A percentile compares a stretch with the other conserved stretches of the same genome.
These are phyloP conservation scores for Trypanosoma platydactyli DNA, from an alignment of 208 protist species.

Conservation along the genomic window DNA sequence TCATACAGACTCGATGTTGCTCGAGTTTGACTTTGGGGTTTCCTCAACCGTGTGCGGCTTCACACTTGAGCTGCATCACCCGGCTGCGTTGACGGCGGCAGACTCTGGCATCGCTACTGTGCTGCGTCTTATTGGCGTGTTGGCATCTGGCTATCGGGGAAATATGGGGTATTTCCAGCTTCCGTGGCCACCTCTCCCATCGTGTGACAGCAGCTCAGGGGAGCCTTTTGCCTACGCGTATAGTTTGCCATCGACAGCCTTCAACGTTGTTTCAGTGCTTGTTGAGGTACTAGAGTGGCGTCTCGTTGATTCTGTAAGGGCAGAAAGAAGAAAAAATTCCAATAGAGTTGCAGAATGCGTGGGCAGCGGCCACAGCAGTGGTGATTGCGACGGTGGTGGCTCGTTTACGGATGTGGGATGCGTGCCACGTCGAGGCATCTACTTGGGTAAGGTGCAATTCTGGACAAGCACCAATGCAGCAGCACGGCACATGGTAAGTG, in stretches of 20 bases:
- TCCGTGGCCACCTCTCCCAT: constrained; percentile 28
- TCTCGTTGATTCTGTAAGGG: neutral
- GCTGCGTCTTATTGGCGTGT: constrained; percentile 28
- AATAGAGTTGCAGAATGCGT: neutral
- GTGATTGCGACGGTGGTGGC: too few species aligned
- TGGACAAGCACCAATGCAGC: constrained; percentile 26
- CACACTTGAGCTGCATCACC: constrained; percentile 30
- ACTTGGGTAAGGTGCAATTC: constrained; percentile 29
- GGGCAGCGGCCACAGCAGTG: neutral
- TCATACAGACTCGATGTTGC: neutral
- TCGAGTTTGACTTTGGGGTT: constrained; percentile 35
- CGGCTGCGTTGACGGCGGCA: neutral
- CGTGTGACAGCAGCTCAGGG: neutral
- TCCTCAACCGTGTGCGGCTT: constrained; percentile 31
- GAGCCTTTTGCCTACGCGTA: constrained; percentile 18
- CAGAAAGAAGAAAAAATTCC: too few species aligned
- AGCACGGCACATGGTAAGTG: constrained; percentile 21
- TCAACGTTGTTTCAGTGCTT: constrained; percentile 26
- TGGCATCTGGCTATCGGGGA: constrained; percentile 14
- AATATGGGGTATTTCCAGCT: constrained; percentile 26
- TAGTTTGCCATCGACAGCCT: constrained; percentile 10
- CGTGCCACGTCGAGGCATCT: constrained; percentile 5
- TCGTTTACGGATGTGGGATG: neutral
- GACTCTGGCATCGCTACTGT: constrained; percentile 23
- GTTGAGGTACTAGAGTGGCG: constrained; percentile 35